Percentiles rank a stretch among this genome's conserved stretches.
Conservation (phyloP, 495 filamentous ascomycete genomes). For the Daldinia grandis region DNA sequence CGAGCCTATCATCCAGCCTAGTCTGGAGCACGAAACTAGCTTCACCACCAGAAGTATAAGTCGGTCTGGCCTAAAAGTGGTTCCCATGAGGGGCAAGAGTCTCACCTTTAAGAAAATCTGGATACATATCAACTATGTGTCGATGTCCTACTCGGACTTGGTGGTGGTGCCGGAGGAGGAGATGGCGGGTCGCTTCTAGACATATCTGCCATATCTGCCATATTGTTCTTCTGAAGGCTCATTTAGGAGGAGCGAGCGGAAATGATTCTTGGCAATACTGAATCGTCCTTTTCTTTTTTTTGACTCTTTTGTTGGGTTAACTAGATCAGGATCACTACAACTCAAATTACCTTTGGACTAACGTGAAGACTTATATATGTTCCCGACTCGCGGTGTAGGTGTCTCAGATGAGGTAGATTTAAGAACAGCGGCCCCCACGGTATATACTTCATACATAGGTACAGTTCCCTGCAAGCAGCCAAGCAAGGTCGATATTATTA, state of each 20-base stretch:
- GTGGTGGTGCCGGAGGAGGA: conserved; percentile 57
- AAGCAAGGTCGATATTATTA: conserved; percentile 3
- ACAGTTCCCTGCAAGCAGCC: not conserved
- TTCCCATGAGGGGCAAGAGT: conserved; percentile 8
- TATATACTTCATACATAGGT: not conserved
- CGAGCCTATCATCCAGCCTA: not conserved
- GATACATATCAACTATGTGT: not conserved
- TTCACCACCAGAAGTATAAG: conserved; percentile 13
- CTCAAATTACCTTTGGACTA: not conserved
- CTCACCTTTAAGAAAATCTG: conserved; percentile 18
- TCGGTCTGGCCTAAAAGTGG: conserved; percentile 1
- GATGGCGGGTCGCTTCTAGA: conserved; percentile 56
- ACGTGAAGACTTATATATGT: conserved; percentile 14
- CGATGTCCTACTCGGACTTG: conserved; percentile 49
- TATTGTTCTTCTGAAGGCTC: not conserved
- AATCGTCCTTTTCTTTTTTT: not conserved
- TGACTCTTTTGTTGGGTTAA: not conserved
- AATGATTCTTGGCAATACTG: not conserved
- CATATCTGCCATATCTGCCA: conserved; percentile 32
- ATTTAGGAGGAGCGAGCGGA: not conserved
- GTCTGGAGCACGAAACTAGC: not conserved
- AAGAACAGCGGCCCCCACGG: not conserved
- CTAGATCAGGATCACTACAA: not conserved
- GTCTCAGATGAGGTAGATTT: not conserved
- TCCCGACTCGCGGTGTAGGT: not conserved